Evolutionary conservation across 177 flowering plant genomes (phyloP).

Genomic region (Tripterygium wilfordii): DNA sequence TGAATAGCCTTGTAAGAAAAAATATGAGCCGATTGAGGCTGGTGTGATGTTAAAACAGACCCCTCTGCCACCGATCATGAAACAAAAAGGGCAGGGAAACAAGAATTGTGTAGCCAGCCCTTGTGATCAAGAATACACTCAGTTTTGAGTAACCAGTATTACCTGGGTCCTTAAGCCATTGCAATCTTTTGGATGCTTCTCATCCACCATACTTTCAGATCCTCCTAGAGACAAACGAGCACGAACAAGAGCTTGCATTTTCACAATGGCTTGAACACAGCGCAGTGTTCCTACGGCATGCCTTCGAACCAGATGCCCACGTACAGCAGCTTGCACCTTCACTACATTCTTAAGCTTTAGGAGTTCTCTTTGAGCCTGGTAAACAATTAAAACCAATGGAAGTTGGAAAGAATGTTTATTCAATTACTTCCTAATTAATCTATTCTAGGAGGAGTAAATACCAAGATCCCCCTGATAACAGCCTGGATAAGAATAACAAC

Average conservation of each 20-base stretch:
- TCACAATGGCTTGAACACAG: conserved; percentile 86
- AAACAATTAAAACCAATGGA: too few species aligned
- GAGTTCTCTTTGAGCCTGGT: conserved; percentile 57
- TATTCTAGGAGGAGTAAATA: conserved; percentile 19
- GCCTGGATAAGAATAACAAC: conserved; percentile 59
- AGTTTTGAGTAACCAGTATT: too few species aligned
- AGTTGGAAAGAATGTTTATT: too few species aligned
- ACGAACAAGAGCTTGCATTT: conserved; percentile 90
- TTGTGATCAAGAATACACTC: too few species aligned
- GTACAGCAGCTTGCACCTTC: conserved; percentile 88
- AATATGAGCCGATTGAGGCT: too few species aligned
- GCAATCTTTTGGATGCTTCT: conserved; percentile 12
- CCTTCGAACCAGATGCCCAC: conserved; percentile 81
- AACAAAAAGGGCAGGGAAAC: too few species aligned
- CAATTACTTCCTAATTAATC: too few species aligned
- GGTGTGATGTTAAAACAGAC: too few species aligned
- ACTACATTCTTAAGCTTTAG: conserved; percentile 55
- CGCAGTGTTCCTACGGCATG: conserved; percentile 85
- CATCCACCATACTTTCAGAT: conserved; percentile 18
- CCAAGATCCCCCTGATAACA: conserved; percentile 69
- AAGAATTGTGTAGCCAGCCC: too few species aligned
- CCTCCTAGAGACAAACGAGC: conserved; percentile 34
- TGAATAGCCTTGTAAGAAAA: too few species aligned
- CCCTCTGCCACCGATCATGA: too few species aligned
- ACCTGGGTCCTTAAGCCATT: conserved; percentile 27